These are phyloP conservation scores for Calocera cornea DNA, from an alignment of 768 basidiomycete species.

Conservation along the genomic window DNA sequence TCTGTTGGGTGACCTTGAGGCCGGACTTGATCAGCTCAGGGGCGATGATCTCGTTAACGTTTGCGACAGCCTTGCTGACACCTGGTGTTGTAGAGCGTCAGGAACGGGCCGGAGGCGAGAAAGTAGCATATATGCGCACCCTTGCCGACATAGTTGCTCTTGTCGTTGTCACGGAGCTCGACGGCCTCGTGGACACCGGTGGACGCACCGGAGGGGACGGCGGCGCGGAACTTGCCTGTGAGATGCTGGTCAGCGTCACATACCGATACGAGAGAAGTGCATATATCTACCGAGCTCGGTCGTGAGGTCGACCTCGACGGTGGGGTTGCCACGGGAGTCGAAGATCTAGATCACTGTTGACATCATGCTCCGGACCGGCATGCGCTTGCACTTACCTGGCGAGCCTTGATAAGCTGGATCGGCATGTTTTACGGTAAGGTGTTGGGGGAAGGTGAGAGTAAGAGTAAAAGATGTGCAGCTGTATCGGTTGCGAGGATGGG, in stretches of 20 bases:
- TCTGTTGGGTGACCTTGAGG: constrained; percentile 76
- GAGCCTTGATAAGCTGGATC: background rate
- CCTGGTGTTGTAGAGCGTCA: constrained; percentile 34
- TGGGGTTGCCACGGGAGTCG: constrained; percentile 97
- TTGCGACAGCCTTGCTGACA: constrained; percentile 82
- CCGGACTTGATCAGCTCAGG: constrained; percentile 75
- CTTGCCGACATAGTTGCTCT: constrained; percentile 86
- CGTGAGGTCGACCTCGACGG: constrained; percentile 84
- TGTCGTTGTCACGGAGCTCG: constrained; percentile 95
- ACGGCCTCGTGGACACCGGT: constrained; percentile 97
- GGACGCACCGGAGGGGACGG: constrained; percentile 96
- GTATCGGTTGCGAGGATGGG: background rate
- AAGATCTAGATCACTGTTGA: constrained; percentile 56
- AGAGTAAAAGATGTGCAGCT: background rate
- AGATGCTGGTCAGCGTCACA: constrained; percentile 7
- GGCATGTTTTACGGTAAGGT: background rate
- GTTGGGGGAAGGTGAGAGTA: background rate
- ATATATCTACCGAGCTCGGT: constrained; percentile 62
- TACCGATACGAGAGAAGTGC: background rate
- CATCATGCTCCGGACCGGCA: background rate
- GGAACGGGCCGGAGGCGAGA: background rate
- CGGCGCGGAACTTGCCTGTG: constrained; percentile 78
- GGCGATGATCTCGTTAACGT: constrained; percentile 85
- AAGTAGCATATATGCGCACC: constrained; percentile 36
- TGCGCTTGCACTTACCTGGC: background rate